Conservation (phyloP, 2,329 filamentous ascomycete species). For the Fusarium piperis region DNA sequence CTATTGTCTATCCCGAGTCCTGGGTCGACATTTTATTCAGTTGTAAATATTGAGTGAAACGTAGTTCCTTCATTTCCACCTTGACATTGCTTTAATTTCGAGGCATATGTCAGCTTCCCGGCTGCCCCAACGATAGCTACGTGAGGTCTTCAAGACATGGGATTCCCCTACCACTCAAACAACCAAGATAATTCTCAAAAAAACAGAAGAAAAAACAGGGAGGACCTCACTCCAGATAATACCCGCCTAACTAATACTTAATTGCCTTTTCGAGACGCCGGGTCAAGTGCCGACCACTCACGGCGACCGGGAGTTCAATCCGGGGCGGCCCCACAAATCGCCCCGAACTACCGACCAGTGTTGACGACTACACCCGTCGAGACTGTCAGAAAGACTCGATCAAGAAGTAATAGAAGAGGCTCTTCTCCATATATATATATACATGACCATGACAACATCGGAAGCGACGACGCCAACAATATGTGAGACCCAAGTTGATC, state of each 20-base stretch:
- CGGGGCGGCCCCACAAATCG: slow-evolving; percentile 15
- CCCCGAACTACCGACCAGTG: not conserved
- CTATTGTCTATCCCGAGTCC: not conserved
- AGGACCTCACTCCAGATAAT: not conserved
- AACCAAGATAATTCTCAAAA: not conserved
- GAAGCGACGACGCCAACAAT: not conserved
- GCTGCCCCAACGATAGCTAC: not conserved
- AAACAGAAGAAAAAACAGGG: no score
- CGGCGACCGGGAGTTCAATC: slow-evolving; percentile 9
- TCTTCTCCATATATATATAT: not conserved
- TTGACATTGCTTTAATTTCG: not conserved
- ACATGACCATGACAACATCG: not conserved
- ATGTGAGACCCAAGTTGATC: not conserved
- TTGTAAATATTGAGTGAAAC: not conserved
- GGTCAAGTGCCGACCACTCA: slow-evolving; percentile 13
- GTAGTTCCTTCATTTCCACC: not conserved
- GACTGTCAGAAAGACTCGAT: not conserved
- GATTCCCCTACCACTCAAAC: not conserved
- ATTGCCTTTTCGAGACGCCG: slow-evolving; percentile 19
- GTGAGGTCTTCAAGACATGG: not conserved
- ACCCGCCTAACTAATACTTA: not conserved
- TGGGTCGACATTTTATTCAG: not conserved
- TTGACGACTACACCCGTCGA: not conserved
- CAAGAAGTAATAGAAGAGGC: not conserved
- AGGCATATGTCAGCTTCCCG: not conserved